Evolutionary conservation across 768 basidiomycete genomes (phyloP), one percentile per base, ranked within the genome.

Genomic region (Termitomyces sp.): DNA sequence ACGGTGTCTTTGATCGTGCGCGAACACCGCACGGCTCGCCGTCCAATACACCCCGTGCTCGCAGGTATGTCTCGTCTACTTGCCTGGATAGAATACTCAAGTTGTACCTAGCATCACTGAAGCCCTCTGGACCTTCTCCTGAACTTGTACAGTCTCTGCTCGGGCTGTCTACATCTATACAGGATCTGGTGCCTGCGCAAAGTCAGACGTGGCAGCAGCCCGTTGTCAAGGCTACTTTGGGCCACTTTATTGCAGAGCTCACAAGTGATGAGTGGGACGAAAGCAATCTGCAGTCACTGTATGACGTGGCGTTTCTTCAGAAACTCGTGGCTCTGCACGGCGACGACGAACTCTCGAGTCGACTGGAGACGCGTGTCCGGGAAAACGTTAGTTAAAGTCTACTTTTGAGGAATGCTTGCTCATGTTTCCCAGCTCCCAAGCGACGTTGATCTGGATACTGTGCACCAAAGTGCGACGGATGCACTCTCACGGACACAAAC

Each of bases 401-500:
- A 8, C 15, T 22, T 20, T 24, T 0, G 13, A 8, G 2, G 16
- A 16, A 24, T 3, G 33, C 7, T 8, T 56, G 51, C 61, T 63
- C 20, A 65, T 53, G 7, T 44, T 24, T 10, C 16, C 29, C 39
- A 69, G 68, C 57, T 62, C 29, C 63, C 59, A 10, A 42, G 39
- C 16, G 62, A 50, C n/a, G 50, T 59, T 20, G 39, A 51, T 2
- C 22, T 61, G 51, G 56, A 56, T 34, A 55, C 57, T 16, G 29
- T 66, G 44, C 55, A 62, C 13, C 24, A 37, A 18, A 62, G 59
- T 58, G 70, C 70, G 31, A 65, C 72, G 8, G 81, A 83, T 51
- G 77, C 76, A 62, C 72, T 90, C 24, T 63, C 74, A 39, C 78
- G 83, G 57, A 81, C 79, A 26, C 90, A 88, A 64, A 81, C 81